Evolutionary conservation across 1,284 basidiomycete genomes (phyloP).

Genomic region (Rhodotorula sp.): DNA sequence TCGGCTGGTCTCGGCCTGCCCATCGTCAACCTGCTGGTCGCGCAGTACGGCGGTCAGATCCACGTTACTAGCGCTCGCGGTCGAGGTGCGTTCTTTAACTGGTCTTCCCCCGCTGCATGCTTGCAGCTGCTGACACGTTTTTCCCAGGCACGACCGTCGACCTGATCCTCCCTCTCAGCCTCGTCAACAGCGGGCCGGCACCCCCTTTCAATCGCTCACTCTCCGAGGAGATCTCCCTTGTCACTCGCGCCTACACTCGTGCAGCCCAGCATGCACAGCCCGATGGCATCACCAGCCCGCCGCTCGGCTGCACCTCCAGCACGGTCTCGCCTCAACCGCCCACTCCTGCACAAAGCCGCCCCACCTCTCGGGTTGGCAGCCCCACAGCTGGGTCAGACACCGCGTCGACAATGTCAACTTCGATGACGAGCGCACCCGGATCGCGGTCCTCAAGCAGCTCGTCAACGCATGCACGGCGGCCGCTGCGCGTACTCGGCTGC

Average conservation of each 20-base stretch:
- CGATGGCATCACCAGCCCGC: background rate
- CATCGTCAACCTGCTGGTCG: constrained; percentile 6
- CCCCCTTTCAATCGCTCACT: background rate
- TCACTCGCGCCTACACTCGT: background rate
- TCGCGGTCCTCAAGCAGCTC: background rate
- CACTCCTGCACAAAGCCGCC: background rate
- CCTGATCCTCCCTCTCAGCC: background rate
- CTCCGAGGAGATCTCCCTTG: background rate
- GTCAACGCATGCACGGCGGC: background rate
- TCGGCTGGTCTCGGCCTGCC: constrained; percentile 17
- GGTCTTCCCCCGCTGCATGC: fast-evolving
- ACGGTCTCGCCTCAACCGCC: background rate
- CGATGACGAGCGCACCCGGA: background rate
- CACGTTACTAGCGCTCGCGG: background rate
- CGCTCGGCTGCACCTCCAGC: too few relatives aligned
- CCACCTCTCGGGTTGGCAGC: background rate
- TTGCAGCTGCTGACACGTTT: background rate
- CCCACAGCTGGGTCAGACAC: too few relatives aligned
- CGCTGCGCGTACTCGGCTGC: constrained; percentile 1
- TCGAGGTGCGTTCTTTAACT: background rate
- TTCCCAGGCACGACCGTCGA: constrained; percentile 2
- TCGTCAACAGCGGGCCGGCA: background rate
- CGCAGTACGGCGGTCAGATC: constrained; percentile 1
- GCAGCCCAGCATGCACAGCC: background rate
- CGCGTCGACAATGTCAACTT: too few relatives aligned